A percentile compares a stretch with the other conserved stretches of the same genome.
Conservation (phyloP, 179 eudicot species). For the Silene vulgaris region DNA sequence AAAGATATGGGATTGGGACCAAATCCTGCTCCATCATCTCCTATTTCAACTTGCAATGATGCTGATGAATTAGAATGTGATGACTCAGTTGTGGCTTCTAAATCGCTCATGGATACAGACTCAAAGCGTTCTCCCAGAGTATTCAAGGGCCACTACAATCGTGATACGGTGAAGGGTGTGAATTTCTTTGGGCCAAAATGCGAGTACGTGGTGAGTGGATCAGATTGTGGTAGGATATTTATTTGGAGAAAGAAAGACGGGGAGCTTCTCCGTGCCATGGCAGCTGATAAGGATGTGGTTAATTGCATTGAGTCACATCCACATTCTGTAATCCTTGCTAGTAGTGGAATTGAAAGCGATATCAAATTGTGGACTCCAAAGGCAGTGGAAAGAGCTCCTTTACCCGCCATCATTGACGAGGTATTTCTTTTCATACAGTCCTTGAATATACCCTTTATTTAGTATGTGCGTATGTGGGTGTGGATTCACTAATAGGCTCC, state of each 20-base stretch:
- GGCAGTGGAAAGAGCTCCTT: constrained; percentile 57
- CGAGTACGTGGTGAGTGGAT: constrained; percentile 92
- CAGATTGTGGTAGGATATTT: constrained; percentile 97
- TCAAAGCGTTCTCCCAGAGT: constrained; percentile 49
- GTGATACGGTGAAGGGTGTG: constrained; percentile 87
- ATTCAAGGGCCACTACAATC: constrained; percentile 77
- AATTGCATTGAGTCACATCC: constrained; percentile 94
- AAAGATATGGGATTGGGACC: constrained; percentile 80
- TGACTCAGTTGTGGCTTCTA: constrained; percentile 29
- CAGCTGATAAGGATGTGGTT: constrained; percentile 79
- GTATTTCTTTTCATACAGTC: constrained; percentile 31
- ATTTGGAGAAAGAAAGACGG: constrained; percentile 86
- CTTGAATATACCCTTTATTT: constrained; percentile 8
- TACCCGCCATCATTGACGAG: constrained; percentile 69
- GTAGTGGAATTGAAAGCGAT: constrained; percentile 84
- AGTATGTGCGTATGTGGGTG: not conserved
- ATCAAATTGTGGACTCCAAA: constrained; percentile 88
- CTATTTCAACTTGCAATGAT: constrained; percentile 34
- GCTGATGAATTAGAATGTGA: constrained; percentile 32
- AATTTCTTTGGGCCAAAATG: constrained; percentile 83
- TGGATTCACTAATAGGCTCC: constrained; percentile 3
- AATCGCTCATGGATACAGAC: constrained; percentile 35
- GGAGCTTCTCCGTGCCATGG: constrained; percentile 85
- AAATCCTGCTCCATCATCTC: constrained; percentile 43
- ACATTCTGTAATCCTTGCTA: constrained; percentile 64